A percentile compares a stretch with the other conserved stretches of the same genome.
Conservation (phyloP, 768 basidiomycete species). For the Suillus decipiens region DNA sequence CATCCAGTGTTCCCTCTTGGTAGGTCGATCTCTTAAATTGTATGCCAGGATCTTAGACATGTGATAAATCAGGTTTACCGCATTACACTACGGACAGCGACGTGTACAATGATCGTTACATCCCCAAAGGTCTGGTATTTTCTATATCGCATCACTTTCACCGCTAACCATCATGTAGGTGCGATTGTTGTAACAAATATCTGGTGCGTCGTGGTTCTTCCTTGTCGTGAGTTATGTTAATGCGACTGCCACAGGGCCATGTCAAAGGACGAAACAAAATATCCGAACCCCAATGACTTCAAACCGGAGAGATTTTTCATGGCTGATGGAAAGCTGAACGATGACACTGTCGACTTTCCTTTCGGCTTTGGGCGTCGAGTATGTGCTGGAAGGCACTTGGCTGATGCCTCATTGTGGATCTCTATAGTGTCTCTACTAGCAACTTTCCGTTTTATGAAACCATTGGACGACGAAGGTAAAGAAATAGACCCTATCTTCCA, state of each 20-base stretch:
- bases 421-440: conserved; percentile 32
- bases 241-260: conserved; percentile 22
- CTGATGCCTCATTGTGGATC: conserved; percentile 34
- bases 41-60: neutral
- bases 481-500: conserved; percentile 27
- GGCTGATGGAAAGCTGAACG: conserved; percentile 26
- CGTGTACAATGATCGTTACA: conserved; percentile 27
- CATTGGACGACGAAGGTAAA: conserved; percentile 25
- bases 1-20: conserved; percentile 35
- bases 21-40: conserved; percentile 10
- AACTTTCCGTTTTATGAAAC: conserved; percentile 32
- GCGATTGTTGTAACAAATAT: conserved; percentile 32
- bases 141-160: neutral
- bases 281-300: conserved; percentile 29
- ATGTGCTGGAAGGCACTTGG: conserved; percentile 33
- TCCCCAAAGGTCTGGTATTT: conserved; percentile 27
- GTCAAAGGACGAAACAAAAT: conserved; percentile 28
- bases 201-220: conserved; percentile 21
- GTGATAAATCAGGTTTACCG: conserved; percentile 24
- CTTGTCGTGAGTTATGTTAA: conserved; percentile 16
- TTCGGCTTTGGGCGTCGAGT: conserved; percentile 34
- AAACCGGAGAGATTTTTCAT: conserved; percentile 31
- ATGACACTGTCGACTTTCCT: conserved; percentile 22
- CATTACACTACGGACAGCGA: conserved; percentile 29
- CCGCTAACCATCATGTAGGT: conserved; percentile 26